These are phyloP conservation scores for Aspergillus pseudonomiae DNA, from an alignment of 2,329 filamentous ascomycete species.

Conservation along the genomic window DNA sequence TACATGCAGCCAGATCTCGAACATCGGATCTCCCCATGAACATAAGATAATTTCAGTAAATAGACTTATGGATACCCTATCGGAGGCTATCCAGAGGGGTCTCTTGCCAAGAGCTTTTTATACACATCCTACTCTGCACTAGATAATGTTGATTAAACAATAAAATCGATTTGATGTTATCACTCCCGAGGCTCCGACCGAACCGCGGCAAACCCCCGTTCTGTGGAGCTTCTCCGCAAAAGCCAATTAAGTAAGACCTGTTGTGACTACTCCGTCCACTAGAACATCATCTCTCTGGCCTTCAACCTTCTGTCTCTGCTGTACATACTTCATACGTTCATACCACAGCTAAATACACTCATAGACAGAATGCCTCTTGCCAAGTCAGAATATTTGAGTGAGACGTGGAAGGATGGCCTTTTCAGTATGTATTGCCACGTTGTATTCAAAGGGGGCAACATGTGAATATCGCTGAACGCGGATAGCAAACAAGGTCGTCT, in stretches of 20 bases:
- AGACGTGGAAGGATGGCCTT: slow-evolving; percentile 83
- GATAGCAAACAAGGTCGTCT: slow-evolving; percentile 81
- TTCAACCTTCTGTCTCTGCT: background rate
- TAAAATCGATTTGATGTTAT: background rate
- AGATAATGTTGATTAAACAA: background rate
- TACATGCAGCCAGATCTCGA: too few relatives aligned
- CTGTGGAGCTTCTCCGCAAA: slow-evolving; percentile 3
- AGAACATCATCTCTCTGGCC: background rate
- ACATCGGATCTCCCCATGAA: background rate
- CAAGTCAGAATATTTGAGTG: slow-evolving; percentile 75
- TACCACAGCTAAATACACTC: background rate
- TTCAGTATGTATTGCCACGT: slow-evolving; percentile 63
- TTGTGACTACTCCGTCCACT: background rate
- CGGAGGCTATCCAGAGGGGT: background rate
- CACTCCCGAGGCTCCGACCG: background rate
- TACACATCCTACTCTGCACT: background rate
- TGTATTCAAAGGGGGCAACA: background rate
- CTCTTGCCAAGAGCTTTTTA: background rate
- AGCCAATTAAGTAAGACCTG: background rate
- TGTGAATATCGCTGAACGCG: slow-evolving; percentile 10
- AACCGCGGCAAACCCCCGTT: background rate
- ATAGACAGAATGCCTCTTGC: slow-evolving; percentile 36
- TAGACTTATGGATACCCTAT: background rate
- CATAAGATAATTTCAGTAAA: background rate
- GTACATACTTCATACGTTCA: background rate